phyloP scores from a whole-genome alignment of 2,329 filamentous ascomycete genomes.

The Chaetomium olivaceum region DNA sequence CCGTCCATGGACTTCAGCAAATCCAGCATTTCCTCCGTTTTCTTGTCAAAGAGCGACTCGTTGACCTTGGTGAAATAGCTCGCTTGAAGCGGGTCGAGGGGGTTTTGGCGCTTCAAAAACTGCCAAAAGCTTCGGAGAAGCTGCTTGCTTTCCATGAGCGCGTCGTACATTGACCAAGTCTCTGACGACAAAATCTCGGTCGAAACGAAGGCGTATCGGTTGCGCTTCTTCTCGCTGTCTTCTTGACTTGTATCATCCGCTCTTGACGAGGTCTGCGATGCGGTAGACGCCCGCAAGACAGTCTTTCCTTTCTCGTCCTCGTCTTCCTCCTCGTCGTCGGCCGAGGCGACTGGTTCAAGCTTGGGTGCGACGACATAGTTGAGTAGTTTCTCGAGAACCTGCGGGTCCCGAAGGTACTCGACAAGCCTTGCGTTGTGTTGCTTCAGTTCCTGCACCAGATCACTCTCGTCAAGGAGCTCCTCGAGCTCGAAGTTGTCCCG shows the following conservation, averaged over 20 bases:
- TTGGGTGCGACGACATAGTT: conserved; percentile 87
- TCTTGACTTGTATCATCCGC: conserved; percentile 57
- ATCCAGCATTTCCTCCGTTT: conserved; percentile 94
- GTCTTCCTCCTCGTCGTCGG: conserved; percentile 53
- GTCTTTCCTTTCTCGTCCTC: conserved; percentile 51
- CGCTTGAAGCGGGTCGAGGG: conserved; percentile 88
- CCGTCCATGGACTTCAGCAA: conserved; percentile 82
- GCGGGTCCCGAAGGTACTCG: conserved; percentile 88
- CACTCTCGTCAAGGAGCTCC: conserved; percentile 92
- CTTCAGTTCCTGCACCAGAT: conserved; percentile 96
- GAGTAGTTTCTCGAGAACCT: conserved; percentile 79
- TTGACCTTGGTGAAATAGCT: conserved; percentile 99
- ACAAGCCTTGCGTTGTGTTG: conserved; percentile 97
- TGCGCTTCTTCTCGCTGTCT: conserved; percentile 84
- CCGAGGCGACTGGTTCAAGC: conserved; percentile 56
- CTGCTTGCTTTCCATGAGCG: conserved; percentile 79
- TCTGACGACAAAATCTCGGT: conserved; percentile 94
- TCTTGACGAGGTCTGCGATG: conserved; percentile 56
- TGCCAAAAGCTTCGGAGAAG: conserved; percentile 85
- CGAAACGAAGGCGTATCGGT: conserved; percentile 90
- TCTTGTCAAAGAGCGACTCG: conserved; percentile 94
- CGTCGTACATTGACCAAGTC: conserved; percentile 94
- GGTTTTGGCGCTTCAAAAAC: conserved; percentile 80
- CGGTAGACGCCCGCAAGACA: conserved; percentile 50
- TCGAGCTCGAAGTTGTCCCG: conserved; percentile 95